Evolutionary conservation across 2,329 filamentous ascomycete genomes (phyloP), one percentile per base, ranked within the genome.

Genomic region (Pezicula rhizophila): DNA sequence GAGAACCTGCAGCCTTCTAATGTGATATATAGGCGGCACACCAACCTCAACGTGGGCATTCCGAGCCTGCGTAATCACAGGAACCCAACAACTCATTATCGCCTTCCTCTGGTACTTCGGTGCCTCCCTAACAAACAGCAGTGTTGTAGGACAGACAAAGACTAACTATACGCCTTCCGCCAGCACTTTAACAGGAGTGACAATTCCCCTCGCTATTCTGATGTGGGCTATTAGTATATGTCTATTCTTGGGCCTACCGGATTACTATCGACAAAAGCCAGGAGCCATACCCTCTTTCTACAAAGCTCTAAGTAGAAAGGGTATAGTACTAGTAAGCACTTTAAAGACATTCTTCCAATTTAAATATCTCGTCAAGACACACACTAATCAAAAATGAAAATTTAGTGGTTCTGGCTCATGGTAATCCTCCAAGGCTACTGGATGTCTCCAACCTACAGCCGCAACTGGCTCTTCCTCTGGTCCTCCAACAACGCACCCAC

Each of bases 381-480:
- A 31, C 5, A 11, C 28, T 12, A 31, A 31, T 12, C 11, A 31
- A 11, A 10, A 12, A 10, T 10, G 3, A 7, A 31, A 31, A n/a
- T 28, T 33, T 20, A 49, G 47, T 85, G 81, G 80, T 84, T 82
- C 68, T 78, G 83, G 62, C 66, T 80, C 48, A 75, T 78, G 10
- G 77, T 84, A 42, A 69, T 83, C 48, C 65, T 85, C 25, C 81
- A 84, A 60, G 85, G 85, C 64, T 83, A 81, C 72, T 85, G 80
- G 67, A 72, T 85, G 26, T 79, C 77, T 33, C 75, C 80, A 1
- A 80, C 77, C 1, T 84, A 84, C 58, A 82, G 82, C 41, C 76
- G 81, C 48, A 84, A 82, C 61, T 85, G 82, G 82, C 68, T 70
- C 40, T 85, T 75, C 40, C 28, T 28, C 8, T 42, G 48, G 48